phyloP scores from a whole-genome alignment of 257 asterid species.

The Thymus quinquecostatus region DNA sequence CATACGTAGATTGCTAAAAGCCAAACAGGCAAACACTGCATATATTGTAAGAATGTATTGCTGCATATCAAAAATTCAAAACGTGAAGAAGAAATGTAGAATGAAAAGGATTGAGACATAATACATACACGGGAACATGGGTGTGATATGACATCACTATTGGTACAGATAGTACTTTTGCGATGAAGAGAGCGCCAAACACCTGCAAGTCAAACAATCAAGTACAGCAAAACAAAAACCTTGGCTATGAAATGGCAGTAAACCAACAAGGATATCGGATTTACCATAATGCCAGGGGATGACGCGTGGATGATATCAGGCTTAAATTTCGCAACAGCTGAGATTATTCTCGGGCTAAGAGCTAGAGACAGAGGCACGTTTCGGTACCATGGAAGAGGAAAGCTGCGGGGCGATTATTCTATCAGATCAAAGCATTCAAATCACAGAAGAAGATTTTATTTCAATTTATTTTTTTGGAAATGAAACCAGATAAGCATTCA shows the following conservation, averaged over 20 bases:
- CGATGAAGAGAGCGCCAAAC: constrained; percentile 91
- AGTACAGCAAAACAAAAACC: not conserved
- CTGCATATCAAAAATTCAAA: constrained; percentile 4
- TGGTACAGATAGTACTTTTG: constrained; percentile 83
- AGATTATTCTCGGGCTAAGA: constrained; percentile 97
- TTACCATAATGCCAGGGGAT: constrained; percentile 97
- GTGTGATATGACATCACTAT: constrained; percentile 99
- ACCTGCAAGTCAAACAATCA: constrained; percentile 49
- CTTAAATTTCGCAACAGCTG: constrained; percentile 88
- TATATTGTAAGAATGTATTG: not conserved
- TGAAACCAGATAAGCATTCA: not conserved
- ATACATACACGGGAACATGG: constrained; percentile 92
- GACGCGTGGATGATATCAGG: constrained; percentile 98
- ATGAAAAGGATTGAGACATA: not conserved
- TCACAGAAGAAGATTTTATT: not conserved
- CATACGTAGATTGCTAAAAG: not conserved
- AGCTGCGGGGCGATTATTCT: constrained; percentile 52
- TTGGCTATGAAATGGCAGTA: constrained; percentile 9
- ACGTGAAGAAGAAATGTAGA: not conserved
- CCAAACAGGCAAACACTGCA: not conserved
- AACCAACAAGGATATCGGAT: constrained; percentile 24
- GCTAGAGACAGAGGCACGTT: constrained; percentile 95
- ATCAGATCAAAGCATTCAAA: constrained; percentile 17
- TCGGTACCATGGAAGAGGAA: constrained; percentile 87
- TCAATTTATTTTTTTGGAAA: not conserved